Evolutionary conservation across 139 green algal genomes (phyloP).

Genomic region (Haematococcus lacustris): DNA sequence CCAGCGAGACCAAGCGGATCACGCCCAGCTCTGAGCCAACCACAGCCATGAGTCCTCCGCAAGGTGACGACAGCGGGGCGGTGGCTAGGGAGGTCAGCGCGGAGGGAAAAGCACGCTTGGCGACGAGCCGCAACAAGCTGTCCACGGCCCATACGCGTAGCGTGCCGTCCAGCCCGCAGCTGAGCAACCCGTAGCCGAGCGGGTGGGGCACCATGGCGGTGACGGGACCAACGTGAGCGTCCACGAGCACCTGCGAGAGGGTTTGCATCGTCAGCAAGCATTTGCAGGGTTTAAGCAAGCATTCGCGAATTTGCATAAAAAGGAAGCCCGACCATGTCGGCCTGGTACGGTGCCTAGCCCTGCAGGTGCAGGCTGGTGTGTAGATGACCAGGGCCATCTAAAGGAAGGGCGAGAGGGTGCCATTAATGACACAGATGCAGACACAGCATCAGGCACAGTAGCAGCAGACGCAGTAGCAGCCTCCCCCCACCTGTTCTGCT

Average conservation of each 20-base stretch:
- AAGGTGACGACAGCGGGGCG: neutral
- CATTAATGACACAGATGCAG: too few relatives aligned
- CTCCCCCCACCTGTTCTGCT: too few relatives aligned
- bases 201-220: constrained; percentile 25
- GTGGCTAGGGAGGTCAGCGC: constrained; percentile 9
- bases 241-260: constrained; percentile 17
- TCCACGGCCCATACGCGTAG: constrained; percentile 11
- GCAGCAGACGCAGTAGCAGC: too few relatives aligned
- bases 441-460: too few relatives aligned
- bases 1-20: constrained; percentile 24
- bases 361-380: neutral
- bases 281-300: neutral
- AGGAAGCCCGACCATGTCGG: neutral
- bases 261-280: too few relatives aligned
- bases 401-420: too few relatives aligned
- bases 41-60: constrained; percentile 9
- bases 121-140: constrained; percentile 12
- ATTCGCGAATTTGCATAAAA: neutral
- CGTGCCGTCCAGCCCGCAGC: constrained; percentile 30
- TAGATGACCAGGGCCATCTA: neutral
- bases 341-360: too few relatives aligned
- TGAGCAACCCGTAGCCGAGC: constrained; percentile 17
- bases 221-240: constrained; percentile 29
- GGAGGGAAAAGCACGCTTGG: constrained; percentile 11
- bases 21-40: constrained; percentile 40